phyloP scores from a whole-genome alignment of 2,329 filamentous ascomycete species.

The Calonectria honghensis region DNA sequence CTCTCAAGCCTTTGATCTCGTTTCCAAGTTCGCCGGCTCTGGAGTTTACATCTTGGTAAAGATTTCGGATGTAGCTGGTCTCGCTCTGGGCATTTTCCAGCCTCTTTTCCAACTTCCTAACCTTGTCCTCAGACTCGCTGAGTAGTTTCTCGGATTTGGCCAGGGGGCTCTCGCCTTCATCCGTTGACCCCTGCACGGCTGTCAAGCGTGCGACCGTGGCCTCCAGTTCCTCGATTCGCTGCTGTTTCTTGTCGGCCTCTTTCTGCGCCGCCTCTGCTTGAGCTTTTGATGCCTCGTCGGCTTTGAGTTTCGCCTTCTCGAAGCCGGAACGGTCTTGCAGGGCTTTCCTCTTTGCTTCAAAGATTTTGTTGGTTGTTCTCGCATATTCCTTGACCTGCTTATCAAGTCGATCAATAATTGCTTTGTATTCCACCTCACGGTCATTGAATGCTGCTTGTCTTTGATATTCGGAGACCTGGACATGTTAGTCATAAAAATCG shows the following conservation, averaged over 20 bases:
- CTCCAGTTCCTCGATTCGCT: slow-evolving; percentile 63
- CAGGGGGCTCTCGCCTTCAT: slow-evolving; percentile 53
- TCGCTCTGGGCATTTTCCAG: slow-evolving; percentile 67
- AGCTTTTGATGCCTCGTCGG: slow-evolving; percentile 57
- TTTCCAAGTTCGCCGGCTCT: slow-evolving; percentile 65
- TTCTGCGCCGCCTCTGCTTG: slow-evolving; percentile 54
- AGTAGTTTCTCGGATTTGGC: slow-evolving; percentile 58
- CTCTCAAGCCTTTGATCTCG: slow-evolving; percentile 68
- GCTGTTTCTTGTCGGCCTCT: slow-evolving; percentile 62
- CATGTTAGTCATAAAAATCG: slow-evolving; percentile 44
- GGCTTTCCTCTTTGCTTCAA: slow-evolving; percentile 69
- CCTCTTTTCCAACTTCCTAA: slow-evolving; percentile 64
- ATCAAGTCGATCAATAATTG: slow-evolving; percentile 66
- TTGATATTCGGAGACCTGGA: slow-evolving; percentile 57
- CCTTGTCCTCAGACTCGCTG: slow-evolving; percentile 61
- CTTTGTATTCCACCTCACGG: slow-evolving; percentile 61
- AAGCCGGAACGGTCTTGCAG: slow-evolving; percentile 70
- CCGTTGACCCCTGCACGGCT: slow-evolving; percentile 46
- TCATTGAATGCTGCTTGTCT: slow-evolving; percentile 54
- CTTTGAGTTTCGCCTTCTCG: slow-evolving; percentile 67
- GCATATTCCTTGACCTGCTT: slow-evolving; percentile 67
- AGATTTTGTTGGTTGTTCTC: slow-evolving; percentile 66
- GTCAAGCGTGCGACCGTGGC: slow-evolving; percentile 56
- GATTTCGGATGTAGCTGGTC: slow-evolving; percentile 73
- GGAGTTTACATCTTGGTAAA: slow-evolving; percentile 76